Base-by-base conservation (phyloP, 2,329 filamentous ascomycete species). In the Plenodomus tracheiphilus region DNA sequence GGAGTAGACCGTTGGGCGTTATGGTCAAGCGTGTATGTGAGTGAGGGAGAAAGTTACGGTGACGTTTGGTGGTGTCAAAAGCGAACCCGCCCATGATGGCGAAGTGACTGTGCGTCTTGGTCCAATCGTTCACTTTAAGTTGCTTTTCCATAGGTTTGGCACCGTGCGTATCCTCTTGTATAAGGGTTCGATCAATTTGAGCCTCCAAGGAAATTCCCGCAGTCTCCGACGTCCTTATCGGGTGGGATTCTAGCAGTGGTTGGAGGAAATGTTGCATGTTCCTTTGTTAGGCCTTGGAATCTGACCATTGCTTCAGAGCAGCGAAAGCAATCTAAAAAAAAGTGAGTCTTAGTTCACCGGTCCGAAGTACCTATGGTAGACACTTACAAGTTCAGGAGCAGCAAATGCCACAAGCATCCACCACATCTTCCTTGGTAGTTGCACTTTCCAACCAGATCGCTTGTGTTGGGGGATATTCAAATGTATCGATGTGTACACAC, bases 1-100 rank as follows among this genome's bases (percentile, higher is more conserved):
- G 20, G 1, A 36, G 17, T 1, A 54, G 15, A 0, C 28, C 47
- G 5, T 25, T 25, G 22, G 22, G 22, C 10, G 22, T 25, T 5
- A 25, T 25, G 5, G 22, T 25, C 22, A 1, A 15, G 3, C 3
- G 21, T 6, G 10, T 25, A 10, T 25, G 22, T n/a, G 22, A 6
- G 9, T 5, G 42, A 51, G 3, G 51, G 30, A 1, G 42, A 39
- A 15, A 41, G 4, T n/a, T 30, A 19, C 15, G n/a, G 39, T 20
- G 36, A 17, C 32, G n/a, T 25, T 5, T 15, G 22, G 22, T 6
- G 22, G 22, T 8, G 9, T 45, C 38, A 13, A 57, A 10, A 0
- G 32, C 46, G 13, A 46, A 50, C 1, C 55, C 52, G 5, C 52
- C 55, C 55, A 58, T 58, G 5, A 39, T 1, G 2, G 39, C 46